Evolutionary conservation across 305 asterid species (phyloP).

Genomic region (Solanum hybrid): DNA sequence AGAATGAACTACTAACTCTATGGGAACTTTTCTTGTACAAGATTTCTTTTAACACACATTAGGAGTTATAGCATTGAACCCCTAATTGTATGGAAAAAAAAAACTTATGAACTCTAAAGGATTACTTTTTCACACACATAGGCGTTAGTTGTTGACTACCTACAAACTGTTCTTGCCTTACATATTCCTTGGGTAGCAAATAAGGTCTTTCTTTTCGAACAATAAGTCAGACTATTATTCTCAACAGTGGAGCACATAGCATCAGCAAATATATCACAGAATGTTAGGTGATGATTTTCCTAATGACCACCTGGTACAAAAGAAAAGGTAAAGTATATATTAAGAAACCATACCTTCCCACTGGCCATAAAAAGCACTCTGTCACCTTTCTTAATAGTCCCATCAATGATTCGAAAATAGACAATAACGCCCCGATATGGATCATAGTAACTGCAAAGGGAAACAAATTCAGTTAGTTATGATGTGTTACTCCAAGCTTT

Average conservation of each 20-base stretch:
- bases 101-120: neutral
- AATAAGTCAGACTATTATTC: neutral
- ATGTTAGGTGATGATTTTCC: neutral
- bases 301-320: neutral
- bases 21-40: neutral
- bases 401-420: slow-evolving; percentile 91
- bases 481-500: neutral
- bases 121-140: neutral
- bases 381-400: slow-evolving; percentile 79
- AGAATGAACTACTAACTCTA: neutral
- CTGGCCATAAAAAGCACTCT: slow-evolving; percentile 93
- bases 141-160: neutral
- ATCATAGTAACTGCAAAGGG: slow-evolving; percentile 73
- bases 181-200: neutral
- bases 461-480: neutral
- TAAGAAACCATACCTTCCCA: slow-evolving; percentile 50
- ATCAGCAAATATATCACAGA: neutral
- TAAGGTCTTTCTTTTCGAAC: neutral
- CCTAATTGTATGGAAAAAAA: neutral
- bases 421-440: slow-evolving; percentile 95
- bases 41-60: neutral
- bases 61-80: neutral
- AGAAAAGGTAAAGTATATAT: neutral
- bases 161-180: neutral
- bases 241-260: neutral